Evolutionary conservation across 2,329 filamentous ascomycete genomes (phyloP), one percentile per base, ranked within the genome.

Genomic region (Colletotrichum costaricense): DNA sequence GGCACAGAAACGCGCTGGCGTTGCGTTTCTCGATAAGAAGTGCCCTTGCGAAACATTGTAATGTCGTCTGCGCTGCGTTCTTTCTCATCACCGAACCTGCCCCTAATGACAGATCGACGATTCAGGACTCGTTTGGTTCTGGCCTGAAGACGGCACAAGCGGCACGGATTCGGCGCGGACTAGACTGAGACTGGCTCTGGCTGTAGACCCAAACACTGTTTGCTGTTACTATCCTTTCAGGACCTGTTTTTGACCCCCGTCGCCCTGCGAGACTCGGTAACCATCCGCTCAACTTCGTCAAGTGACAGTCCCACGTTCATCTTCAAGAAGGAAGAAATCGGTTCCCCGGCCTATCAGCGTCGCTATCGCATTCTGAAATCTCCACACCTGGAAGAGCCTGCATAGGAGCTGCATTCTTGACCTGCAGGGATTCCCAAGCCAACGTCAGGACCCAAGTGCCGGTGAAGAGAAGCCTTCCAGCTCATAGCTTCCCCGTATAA

Each of bases 401-500:
- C 70, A 73, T 70, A n/a, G 60, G 49, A 72, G 42, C 63, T 72
- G 72, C 72, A 33, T 64, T 72, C 69, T 56, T 58, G 30, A 28
- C 30, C 63, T 72, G 59, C 72, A 74, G 63, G 72, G 68, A 56
- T 72, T 55, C 54, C 68, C 64, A 59, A 63, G 58, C 63, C 63
- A 72, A 74, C 60, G 28, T 14, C 72, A 74, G 63, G 59, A 49
- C 63, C 68, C 52, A 64, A 72, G 72, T 74, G 72, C 72, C 68
- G 72, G 68, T 74, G 63, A 68, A 68, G 69, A 68, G 69, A 73
- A 46, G 67, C 59, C 67, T 65, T 70, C 38, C 38, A 42, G 16
- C 14, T 62, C 62, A 49, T 38, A 66, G 55, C 22, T 72, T 63
- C 35, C 68, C 62, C 58, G 69, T 72, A 63, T 68, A 74, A 72